Base-by-base conservation (phyloP, 2,329 filamentous ascomycete genomes). In the Hypoxylon sp. region DNA sequence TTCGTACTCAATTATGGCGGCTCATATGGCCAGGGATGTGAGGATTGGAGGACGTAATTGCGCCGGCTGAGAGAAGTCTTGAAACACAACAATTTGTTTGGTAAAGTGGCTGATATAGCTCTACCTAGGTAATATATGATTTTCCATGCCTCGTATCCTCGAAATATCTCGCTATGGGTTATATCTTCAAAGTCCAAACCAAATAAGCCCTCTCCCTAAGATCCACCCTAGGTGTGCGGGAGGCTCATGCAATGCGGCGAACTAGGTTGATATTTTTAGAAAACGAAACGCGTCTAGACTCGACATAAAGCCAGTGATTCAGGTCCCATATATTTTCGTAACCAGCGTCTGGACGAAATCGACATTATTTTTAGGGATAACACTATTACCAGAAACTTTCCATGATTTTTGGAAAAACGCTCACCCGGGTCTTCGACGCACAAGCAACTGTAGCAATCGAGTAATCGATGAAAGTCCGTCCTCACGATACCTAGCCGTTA, bases 1-100 rank as follows among this genome's bases (percentile, higher is more conserved):
- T 29, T 44, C 42, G 29, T 53, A 42, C 24, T 60, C 35, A 29
- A 55, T 55, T 46, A 24, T 35, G 26, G 26, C 33, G 57, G 22
- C 3, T 39, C 29, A 42, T 24, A 35, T 51, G 35, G 37, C 29
- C 35, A 35, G 52, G 14, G 24, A 29, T 33, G 37, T 24, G 53
- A 22, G 31, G 6, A 44, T 9, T 44, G 3, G 17, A 14, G 22
- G 14, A 8, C 10, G 35, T 37, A 31, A 26, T 17, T 46, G 37
- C 31, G 14, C 24, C 37, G 22, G 29, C 29, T 9, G 14, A 19
- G 14, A 31, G n/a, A 56, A 9, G 3, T 47, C 53, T 55, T 31
- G 14, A 46, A 55, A 42, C 24, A 55, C 22, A 8, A 17, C 37
- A 11, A 14, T 44, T 19, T 26, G 17, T 14, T 19, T 55, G 4